phyloP scores from a whole-genome alignment of 495 filamentous ascomycete species.

The Rhypophila decipiens region DNA sequence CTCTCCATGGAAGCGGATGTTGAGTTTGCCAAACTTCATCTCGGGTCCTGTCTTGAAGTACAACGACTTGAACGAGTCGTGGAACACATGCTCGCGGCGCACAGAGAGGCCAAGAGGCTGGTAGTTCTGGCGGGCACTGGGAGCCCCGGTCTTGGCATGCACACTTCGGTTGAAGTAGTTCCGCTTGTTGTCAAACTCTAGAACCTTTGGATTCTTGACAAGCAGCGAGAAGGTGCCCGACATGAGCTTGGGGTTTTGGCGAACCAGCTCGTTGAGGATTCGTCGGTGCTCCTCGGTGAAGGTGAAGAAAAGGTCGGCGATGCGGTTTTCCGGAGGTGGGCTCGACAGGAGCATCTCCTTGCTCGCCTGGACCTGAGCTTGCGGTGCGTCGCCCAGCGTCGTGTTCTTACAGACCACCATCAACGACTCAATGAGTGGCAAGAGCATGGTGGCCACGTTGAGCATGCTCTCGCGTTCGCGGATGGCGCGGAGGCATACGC shows the following conservation, averaged over 20 bases:
- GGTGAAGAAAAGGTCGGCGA: constrained; percentile 92
- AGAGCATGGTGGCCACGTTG: constrained; percentile 90
- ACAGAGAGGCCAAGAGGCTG: constrained; percentile 82
- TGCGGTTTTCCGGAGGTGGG: constrained; percentile 70
- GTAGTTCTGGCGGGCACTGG: constrained; percentile 48
- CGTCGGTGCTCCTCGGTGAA: constrained; percentile 98
- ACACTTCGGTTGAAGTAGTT: constrained; percentile 96
- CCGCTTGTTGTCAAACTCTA: constrained; percentile 99
- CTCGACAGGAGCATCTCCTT: constrained; percentile 71
- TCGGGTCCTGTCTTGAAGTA: constrained; percentile 94
- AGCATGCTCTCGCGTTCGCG: constrained; percentile 89
- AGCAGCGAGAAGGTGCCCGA: constrained; percentile 92
- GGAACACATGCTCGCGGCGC: constrained; percentile 92
- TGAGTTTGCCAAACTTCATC: constrained; percentile 97
- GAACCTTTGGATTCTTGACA: constrained; percentile 96
- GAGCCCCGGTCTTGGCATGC: constrained; percentile 64
- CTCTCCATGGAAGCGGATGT: constrained; percentile 94
- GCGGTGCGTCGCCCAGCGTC: constrained; percentile 58
- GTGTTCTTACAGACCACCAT: constrained; percentile 99
- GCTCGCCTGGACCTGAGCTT: constrained; percentile 43
- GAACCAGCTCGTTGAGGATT: constrained; percentile 95
- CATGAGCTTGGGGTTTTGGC: constrained; percentile 96
- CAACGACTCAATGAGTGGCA: constrained; percentile 88
- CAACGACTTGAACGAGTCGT: constrained; percentile 93
- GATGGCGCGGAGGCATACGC: constrained; percentile 81